Conservation (phyloP, 768 basidiomycete species). For the Amylocystis lapponica region DNA sequence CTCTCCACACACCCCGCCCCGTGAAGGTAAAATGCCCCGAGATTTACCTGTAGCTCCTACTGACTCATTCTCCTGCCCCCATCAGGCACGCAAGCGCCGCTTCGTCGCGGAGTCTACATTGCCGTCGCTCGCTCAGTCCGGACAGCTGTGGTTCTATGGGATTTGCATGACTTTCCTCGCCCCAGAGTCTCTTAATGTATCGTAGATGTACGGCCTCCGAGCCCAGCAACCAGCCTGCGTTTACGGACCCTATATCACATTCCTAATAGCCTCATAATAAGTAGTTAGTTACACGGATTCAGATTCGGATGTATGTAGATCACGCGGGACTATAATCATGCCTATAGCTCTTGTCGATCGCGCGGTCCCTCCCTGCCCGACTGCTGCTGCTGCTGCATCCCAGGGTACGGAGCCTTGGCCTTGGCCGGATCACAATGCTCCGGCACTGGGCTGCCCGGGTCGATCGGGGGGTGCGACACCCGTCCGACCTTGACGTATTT, state of each 20-base stretch:
- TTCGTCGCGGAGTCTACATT: too few relatives aligned
- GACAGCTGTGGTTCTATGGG: too few relatives aligned
- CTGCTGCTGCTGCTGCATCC: slow-evolving; percentile 7
- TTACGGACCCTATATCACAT: too few relatives aligned
- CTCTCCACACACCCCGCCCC: slow-evolving; percentile 62
- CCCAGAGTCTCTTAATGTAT: too few relatives aligned
- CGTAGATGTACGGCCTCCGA: too few relatives aligned
- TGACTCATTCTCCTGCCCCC: too few relatives aligned
- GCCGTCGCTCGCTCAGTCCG: too few relatives aligned
- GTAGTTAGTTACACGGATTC: slow-evolving; percentile 1
- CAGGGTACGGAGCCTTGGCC: slow-evolving; percentile 18
- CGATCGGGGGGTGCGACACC: slow-evolving; percentile 71
- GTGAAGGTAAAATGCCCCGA: too few relatives aligned
- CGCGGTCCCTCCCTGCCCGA: slow-evolving; percentile 1
- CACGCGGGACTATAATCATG: background rate
- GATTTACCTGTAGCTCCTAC: too few relatives aligned
- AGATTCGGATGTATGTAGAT: slow-evolving; percentile 1
- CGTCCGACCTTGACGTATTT: slow-evolving; percentile 74
- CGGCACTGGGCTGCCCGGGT: slow-evolving; percentile 69
- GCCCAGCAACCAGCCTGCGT: too few relatives aligned
- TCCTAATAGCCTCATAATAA: background rate
- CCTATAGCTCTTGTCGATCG: slow-evolving; percentile 5
- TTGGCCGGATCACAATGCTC: slow-evolving; percentile 70
- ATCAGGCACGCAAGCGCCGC: too few relatives aligned
- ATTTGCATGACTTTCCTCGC: too few relatives aligned